Conservation (phyloP, 2,329 filamentous ascomycete genomes). For the Apiospora rasikravindrae region DNA sequence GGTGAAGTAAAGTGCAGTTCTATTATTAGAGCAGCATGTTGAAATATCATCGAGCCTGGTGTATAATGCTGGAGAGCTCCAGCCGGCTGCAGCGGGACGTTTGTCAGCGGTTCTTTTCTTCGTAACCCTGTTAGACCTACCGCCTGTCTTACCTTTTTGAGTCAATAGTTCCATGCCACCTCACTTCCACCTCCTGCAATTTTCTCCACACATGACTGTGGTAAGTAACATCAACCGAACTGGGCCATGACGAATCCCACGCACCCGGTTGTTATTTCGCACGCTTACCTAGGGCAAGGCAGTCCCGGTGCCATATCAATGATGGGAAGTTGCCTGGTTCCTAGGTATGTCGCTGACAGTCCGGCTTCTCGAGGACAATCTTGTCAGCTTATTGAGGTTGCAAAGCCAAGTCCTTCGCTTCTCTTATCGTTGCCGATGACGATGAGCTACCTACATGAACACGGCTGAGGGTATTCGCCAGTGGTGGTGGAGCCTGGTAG, state of each 20-base stretch:
- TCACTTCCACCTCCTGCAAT: not conserved
- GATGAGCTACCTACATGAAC: not conserved
- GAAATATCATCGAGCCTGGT: not conserved
- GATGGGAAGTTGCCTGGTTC: not conserved
- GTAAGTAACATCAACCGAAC: not conserved
- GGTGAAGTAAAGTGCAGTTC: not conserved
- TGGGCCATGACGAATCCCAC: not conserved
- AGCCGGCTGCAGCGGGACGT: not conserved
- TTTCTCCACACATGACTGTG: not conserved
- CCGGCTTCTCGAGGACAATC: not conserved
- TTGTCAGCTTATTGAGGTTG: not conserved
- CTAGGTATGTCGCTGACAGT: too few relatives aligned
- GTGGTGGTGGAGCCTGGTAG: not conserved
- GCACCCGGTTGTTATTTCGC: not conserved
- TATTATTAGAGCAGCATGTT: not conserved
- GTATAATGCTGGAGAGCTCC: not conserved
- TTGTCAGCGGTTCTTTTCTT: not conserved
- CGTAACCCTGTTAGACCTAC: not conserved
- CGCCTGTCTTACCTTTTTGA: not conserved
- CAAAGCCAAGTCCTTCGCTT: not conserved
- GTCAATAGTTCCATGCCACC: constrained; percentile 6
- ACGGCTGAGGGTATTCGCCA: not conserved
- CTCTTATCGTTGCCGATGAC: not conserved
- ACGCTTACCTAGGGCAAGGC: not conserved
- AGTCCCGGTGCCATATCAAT: not conserved